These are phyloP conservation scores for Mucor plumbeus DNA, from an alignment of 371 early-diverging fungal species.

Conservation along the genomic window DNA sequence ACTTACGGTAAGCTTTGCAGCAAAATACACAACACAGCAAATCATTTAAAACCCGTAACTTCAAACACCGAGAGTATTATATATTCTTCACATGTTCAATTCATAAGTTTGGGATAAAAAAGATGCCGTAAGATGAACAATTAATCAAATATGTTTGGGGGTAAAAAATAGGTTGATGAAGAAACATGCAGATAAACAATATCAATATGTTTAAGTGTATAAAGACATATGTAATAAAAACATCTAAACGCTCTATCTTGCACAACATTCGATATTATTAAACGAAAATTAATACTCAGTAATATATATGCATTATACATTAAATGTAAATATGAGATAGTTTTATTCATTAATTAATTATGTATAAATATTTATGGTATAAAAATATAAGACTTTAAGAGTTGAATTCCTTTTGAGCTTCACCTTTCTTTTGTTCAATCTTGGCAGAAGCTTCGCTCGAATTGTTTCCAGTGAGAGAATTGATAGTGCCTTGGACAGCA, in stretches of 20 bases:
- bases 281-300: too few species aligned
- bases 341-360: too few species aligned
- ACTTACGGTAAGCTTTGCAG: not conserved
- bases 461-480: slow-evolving; percentile 25
- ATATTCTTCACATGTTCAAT: not conserved
- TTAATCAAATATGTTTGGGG: too few species aligned
- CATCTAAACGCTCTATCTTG: too few species aligned
- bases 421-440: slow-evolving; percentile 22
- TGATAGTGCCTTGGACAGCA: slow-evolving; percentile 23
- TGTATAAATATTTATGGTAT: too few species aligned
- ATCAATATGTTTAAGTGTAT: too few species aligned
- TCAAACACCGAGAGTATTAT: not conserved
- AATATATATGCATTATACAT: too few species aligned
- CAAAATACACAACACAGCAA: not conserved
- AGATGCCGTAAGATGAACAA: not conserved
- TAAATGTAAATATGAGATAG: too few species aligned
- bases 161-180: too few species aligned
- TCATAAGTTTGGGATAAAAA: not conserved
- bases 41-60: not conserved
- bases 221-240: too few species aligned
- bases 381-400: slow-evolving; percentile 9
- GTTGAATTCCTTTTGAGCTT: slow-evolving; percentile 25
- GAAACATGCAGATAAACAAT: too few species aligned
- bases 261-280: too few species aligned
- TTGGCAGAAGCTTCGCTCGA: slow-evolving; percentile 18